Base-by-base conservation (phyloP, 2,329 filamentous ascomycete genomes). In the Bipolaris victoriae region DNA sequence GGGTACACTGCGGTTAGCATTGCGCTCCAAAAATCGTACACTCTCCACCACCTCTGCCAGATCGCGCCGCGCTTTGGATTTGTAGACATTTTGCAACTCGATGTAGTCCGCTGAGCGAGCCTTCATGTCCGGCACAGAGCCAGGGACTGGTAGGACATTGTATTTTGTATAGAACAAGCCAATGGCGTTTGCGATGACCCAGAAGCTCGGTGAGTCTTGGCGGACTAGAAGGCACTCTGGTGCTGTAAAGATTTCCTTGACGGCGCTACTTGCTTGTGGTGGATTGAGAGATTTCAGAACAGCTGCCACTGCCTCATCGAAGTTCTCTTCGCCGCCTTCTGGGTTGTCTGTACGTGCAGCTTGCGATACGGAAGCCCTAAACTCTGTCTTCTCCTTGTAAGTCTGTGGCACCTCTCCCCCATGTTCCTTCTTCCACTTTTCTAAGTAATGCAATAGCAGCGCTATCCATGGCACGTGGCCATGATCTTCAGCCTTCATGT, bases 101-200 rank as follows among this genome's bases (percentile, higher is more conserved):
- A 99, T 89, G 79, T 99, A 99, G 61, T 96, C 90, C 54, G 84
- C 86, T 3, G 93, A 97, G 72, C 94, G 86, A 2, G 95, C 92
- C 80, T 99, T 99, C 95, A 99, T 99, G 75, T 99, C 95, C 1
- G 96, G 95, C 1, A 99, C 81, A 3, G 89, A 88, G 11, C 95
- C 96, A 0, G 93, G 89, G 0, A 99, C 81, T 15, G 95, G 95
- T 5, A 99, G 83, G 26, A 88, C 83, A 7, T 83, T 79, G 72
- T 97, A 87, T 52, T 86, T 86, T 9, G 84, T 76, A 75, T 94
- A 88, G 76, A 99, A 99, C 18, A 83, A 72, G 58, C 87, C 87
- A 53, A 98, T 83, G 0, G 94, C 93, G 53, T 87, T 84, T 7
- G 91, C 90, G 65, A 97, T 94, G 59, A 93, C 78, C 95, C 96